A percentile compares a stretch with the other conserved stretches of the same genome.
Conservation (phyloP, 768 basidiomycete species). For the Myochromella boudieri region DNA sequence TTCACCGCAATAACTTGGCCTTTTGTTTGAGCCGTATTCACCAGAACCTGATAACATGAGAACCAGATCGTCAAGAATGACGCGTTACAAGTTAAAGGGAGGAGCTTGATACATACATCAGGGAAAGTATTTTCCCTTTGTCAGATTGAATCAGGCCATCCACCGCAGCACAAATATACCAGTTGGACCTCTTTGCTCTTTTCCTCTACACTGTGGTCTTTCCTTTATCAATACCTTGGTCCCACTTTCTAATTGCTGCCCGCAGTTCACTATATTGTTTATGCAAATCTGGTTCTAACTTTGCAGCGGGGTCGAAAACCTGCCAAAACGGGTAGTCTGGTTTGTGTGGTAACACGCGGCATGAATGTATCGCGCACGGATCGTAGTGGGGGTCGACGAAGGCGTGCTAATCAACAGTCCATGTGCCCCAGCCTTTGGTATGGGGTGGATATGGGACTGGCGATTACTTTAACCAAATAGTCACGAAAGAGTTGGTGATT, state of each 20-base stretch:
- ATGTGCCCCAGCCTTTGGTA: conserved; percentile 11
- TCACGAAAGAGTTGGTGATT: conserved; percentile 9
- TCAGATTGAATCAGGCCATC: conserved; percentile 27
- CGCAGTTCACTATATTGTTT: conserved; percentile 19
- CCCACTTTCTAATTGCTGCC: conserved; percentile 17
- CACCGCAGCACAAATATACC: conserved; percentile 27
- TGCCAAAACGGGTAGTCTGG: conserved; percentile 12
- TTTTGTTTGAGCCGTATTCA: conserved; percentile 28
- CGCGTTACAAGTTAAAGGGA: neutral
- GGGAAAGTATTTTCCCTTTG: conserved; percentile 22
- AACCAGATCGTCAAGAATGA: neutral
- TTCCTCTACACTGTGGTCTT: conserved; percentile 18
- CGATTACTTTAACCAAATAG: conserved; percentile 13
- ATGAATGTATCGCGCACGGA: conserved; percentile 11
- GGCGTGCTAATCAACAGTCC: conserved; percentile 16
- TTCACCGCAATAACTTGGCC: conserved; percentile 31
- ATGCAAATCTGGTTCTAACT: conserved; percentile 11
- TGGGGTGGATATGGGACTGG: conserved; percentile 1
- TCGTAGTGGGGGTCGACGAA: neutral
- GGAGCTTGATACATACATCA: conserved; percentile 18
- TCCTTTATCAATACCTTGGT: conserved; percentile 16
- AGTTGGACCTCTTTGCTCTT: conserved; percentile 22
- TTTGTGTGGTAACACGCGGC: conserved; percentile 19
- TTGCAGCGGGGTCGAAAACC: conserved; percentile 12
- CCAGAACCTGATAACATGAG: conserved; percentile 24